phyloP scores from a whole-genome alignment of 176 grass and related monocot genomes.

The Hordeum marinum region DNA sequence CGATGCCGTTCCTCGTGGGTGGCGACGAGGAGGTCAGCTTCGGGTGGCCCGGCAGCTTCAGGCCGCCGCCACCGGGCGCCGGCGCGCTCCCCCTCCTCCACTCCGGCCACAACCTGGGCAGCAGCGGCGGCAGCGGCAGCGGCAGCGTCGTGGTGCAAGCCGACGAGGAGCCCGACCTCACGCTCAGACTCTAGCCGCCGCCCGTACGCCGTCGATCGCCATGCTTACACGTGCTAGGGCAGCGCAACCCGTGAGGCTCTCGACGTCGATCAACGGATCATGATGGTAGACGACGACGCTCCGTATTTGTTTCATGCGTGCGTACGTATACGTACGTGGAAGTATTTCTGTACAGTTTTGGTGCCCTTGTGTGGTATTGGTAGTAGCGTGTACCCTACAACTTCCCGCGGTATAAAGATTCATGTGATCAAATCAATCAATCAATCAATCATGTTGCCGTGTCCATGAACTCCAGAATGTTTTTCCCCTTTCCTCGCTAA shows the following conservation, averaged over 20 bases:
- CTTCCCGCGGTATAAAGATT: background rate
- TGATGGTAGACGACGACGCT: constrained; percentile 1
- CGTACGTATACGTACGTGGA: background rate
- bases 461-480: background rate
- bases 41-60: constrained; percentile 65
- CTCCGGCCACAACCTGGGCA: background rate
- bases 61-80: background rate
- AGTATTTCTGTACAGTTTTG: constrained; percentile 41
- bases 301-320: constrained; percentile 29
- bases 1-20: constrained; percentile 45
- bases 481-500: background rate
- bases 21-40: constrained; percentile 46
- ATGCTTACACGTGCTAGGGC: background rate
- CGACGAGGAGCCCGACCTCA: constrained; percentile 67
- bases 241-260: background rate
- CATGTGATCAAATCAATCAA: background rate
- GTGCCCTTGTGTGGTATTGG: background rate
- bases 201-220: background rate
- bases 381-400: background rate
- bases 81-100: background rate
- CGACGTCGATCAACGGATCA: background rate
- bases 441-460: background rate
- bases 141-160: constrained; percentile 9
- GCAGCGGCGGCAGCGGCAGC: constrained; percentile 7
- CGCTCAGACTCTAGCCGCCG: constrained; percentile 52